Percentiles rank a stretch among this genome's conserved stretches.
Evolutionary conservation across 2,329 filamentous ascomycete genomes (phyloP).

Genomic region (Colletotrichum sp.): DNA sequence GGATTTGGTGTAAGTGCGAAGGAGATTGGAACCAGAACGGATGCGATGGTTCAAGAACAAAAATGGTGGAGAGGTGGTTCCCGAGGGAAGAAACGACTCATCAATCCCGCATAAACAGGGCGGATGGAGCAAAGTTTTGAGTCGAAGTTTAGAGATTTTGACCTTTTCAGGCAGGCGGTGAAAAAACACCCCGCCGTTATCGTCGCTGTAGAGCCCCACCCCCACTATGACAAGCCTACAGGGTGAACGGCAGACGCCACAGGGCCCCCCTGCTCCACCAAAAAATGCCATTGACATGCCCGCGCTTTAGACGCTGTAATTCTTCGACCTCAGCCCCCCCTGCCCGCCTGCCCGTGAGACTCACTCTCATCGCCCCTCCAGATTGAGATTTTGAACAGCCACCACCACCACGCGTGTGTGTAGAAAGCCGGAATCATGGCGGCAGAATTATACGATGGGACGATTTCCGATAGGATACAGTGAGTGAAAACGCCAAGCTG

Average conservation of each 20-base stretch:
- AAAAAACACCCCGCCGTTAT: conserved; percentile 13
- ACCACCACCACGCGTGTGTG: not conserved
- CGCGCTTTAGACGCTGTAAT: not conserved
- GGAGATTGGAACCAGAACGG: not conserved
- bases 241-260: not conserved
- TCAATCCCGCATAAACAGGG: not conserved
- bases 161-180: conserved; percentile 1
- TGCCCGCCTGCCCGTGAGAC: not conserved
- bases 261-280: conserved; percentile 12
- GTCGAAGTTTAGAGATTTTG: conserved; percentile 1
- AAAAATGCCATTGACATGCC: not conserved
- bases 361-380: not conserved
- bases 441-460: conserved; percentile 8
- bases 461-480: conserved; percentile 17
- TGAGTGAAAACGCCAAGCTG: not conserved
- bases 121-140: conserved; percentile 16
- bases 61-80: not conserved
- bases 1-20: not conserved
- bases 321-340: not conserved
- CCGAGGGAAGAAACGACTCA: conserved; percentile 10
- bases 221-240: conserved; percentile 13
- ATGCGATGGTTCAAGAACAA: not conserved
- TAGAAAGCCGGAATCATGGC: not conserved
- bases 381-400: not conserved
- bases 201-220: conserved; percentile 7